Evolutionary conservation across 2,329 filamentous ascomycete species (phyloP).

Genomic region (Cordyceps cicadae): DNA sequence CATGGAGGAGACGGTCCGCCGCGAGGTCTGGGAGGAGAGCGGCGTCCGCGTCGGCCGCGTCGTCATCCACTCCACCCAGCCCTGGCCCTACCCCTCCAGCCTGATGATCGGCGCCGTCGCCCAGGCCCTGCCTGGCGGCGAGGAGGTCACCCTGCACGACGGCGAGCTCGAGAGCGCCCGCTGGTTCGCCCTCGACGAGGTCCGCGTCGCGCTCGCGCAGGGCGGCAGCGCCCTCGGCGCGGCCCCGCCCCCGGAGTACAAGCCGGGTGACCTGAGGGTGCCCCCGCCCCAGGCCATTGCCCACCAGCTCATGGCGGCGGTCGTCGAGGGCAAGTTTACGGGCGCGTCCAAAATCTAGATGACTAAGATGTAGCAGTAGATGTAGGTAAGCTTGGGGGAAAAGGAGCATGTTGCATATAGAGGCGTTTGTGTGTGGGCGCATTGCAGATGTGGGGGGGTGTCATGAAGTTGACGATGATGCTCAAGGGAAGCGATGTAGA

Average conservation of each 20-base stretch:
- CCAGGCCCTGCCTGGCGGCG: conserved; percentile 69
- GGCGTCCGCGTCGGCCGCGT: conserved; percentile 70
- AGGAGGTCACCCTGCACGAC: conserved; percentile 79
- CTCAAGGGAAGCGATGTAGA: neutral
- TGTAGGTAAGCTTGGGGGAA: neutral
- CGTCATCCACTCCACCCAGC: conserved; percentile 74
- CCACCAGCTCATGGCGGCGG: conserved; percentile 74
- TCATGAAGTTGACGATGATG: neutral
- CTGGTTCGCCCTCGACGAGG: conserved; percentile 80
- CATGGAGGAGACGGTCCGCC: conserved; percentile 72
- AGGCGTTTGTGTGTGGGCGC: neutral
- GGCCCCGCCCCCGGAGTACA: conserved; percentile 55
- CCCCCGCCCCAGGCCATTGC: conserved; percentile 88
- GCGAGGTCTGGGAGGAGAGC: conserved; percentile 81
- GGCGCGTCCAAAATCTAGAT: conserved; percentile 42
- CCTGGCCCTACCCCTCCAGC: conserved; percentile 79
- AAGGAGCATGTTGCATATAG: neutral
- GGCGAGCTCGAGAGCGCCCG: conserved; percentile 82
- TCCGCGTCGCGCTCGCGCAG: conserved; percentile 61
- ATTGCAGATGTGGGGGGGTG: neutral
- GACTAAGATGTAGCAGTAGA: neutral
- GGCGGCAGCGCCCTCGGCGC: conserved; percentile 61
- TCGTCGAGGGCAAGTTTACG: conserved; percentile 64
- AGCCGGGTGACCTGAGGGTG: conserved; percentile 68
- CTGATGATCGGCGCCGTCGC: conserved; percentile 84